These are phyloP conservation scores for Serendipita indica DNA, from an alignment of 768 basidiomycete species.

Conservation along the genomic window DNA sequence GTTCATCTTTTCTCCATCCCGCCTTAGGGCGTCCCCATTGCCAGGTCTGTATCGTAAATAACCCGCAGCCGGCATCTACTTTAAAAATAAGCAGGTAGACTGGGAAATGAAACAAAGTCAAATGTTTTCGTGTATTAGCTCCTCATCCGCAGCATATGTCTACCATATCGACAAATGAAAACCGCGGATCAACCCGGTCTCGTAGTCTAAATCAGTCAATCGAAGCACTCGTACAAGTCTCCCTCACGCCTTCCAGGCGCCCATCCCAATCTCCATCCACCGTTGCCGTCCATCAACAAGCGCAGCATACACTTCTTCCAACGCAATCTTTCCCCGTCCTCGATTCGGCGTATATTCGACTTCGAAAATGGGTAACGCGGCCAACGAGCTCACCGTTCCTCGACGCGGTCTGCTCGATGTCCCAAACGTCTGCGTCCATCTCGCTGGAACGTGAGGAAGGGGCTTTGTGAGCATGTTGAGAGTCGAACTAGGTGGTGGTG, in stretches of 20 bases:
- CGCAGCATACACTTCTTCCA: slow-evolving; percentile 1
- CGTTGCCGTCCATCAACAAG: background rate
- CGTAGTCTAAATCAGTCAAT: too few relatives aligned
- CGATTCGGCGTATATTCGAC: background rate
- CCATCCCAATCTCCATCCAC: background rate
- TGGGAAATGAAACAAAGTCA: background rate
- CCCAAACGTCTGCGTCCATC: background rate
- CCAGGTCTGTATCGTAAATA: too few relatives aligned
- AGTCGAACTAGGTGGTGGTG: background rate
- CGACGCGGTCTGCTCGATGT: background rate
- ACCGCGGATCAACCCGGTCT: background rate
- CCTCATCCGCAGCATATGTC: background rate
- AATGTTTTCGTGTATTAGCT: background rate
- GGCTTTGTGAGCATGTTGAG: background rate
- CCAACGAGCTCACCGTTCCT: background rate
- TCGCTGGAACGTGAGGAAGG: background rate
- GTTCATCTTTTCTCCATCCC: too few relatives aligned
- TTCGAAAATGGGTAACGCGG: background rate
- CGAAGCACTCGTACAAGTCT: background rate
- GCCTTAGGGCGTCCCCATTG: too few relatives aligned
- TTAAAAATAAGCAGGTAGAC: too few relatives aligned
- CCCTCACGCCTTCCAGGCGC: background rate
- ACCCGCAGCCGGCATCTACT: too few relatives aligned
- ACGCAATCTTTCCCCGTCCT: background rate
- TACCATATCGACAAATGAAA: background rate